Conservation (phyloP, 2,329 filamentous ascomycete species). For the Daldinia eschscholtzii region DNA sequence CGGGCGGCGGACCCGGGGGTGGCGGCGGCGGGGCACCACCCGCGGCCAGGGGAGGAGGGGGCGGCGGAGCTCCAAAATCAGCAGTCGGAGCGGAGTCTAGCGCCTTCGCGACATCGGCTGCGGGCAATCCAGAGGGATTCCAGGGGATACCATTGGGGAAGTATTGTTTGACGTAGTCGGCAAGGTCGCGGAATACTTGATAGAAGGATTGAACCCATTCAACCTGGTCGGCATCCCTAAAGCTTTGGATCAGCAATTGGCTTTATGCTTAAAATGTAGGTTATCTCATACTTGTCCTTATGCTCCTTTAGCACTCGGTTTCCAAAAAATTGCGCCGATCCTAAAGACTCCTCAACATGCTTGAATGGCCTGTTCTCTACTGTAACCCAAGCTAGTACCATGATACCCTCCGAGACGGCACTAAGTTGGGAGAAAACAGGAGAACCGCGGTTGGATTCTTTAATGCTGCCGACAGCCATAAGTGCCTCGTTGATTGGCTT, state of each 20-base stretch:
- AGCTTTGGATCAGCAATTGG: constrained; percentile 35
- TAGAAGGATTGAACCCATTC: constrained; percentile 96
- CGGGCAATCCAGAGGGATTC: constrained; percentile 83
- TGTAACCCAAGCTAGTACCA: constrained; percentile 90
- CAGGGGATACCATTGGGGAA: constrained; percentile 84
- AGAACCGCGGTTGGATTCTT: constrained; percentile 83
- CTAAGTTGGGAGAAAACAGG: constrained; percentile 84
- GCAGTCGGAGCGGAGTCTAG: constrained; percentile 62
- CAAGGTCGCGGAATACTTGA: constrained; percentile 85
- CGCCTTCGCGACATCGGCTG: constrained; percentile 73
- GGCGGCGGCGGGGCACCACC: constrained; percentile 75
- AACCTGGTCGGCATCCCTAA: constrained; percentile 76
- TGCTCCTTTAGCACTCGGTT: constrained; percentile 93
- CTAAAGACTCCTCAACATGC: constrained; percentile 85
- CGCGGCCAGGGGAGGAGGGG: constrained; percentile 65
- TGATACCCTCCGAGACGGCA: constrained; percentile 90
- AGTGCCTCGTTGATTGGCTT: constrained; percentile 89
- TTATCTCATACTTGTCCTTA: constrained; percentile 71
- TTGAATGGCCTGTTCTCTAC: constrained; percentile 86
- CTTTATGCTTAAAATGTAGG: no score
- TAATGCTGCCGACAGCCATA: constrained; percentile 81
- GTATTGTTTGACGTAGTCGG: constrained; percentile 86
- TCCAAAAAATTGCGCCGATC: constrained; percentile 91
- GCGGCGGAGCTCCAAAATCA: constrained; percentile 61
- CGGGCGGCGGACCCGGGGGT: constrained; percentile 76